These are phyloP conservation scores for Penicillium bialowiezense DNA, from an alignment of 495 filamentous ascomycete genomes.

Conservation along the genomic window DNA sequence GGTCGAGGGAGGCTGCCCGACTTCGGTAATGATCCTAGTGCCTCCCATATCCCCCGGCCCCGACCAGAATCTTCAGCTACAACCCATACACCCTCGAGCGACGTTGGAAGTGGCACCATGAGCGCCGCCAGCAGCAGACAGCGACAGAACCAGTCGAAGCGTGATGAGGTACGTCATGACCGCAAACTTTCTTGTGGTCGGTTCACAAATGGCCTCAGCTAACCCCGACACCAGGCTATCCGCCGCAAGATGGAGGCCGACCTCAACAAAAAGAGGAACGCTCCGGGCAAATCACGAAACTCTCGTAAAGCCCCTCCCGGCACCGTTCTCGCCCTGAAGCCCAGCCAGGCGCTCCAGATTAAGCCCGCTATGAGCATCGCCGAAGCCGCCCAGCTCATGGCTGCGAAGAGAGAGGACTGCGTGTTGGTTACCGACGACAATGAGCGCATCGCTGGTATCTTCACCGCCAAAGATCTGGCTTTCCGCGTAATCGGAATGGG, in stretches of 20 bases:
- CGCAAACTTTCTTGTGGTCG: not conserved
- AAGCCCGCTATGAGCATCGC: conserved; percentile 93
- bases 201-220: not conserved
- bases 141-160: conserved; percentile 91
- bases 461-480: conserved; percentile 97
- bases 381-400: conserved; percentile 98
- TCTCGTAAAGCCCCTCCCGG: conserved; percentile 93
- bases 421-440: conserved; percentile 99
- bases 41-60: conserved; percentile 80
- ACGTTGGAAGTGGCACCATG: conserved; percentile 52
- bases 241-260: conserved; percentile 94
- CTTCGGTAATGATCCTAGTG: conserved; percentile 61
- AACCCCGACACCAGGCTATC: conserved; percentile 66
- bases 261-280: conserved; percentile 93
- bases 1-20: conserved; percentile 64
- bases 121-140: conserved; percentile 75
- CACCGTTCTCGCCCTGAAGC: conserved; percentile 90
- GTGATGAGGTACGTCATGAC: conserved; percentile 80
- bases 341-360: conserved; percentile 94
- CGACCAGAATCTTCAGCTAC: conserved; percentile 62
- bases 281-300: conserved; percentile 69
- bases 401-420: conserved; percentile 96
- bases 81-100: conserved; percentile 57
- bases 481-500: conserved; percentile 94
- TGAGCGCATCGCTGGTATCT: conserved; percentile 96